Percentiles rank a stretch among this genome's conserved stretches.
phyloP scores from a whole-genome alignment of 2,329 filamentous ascomycete genomes.

The Davidsoniella eucalypti region DNA sequence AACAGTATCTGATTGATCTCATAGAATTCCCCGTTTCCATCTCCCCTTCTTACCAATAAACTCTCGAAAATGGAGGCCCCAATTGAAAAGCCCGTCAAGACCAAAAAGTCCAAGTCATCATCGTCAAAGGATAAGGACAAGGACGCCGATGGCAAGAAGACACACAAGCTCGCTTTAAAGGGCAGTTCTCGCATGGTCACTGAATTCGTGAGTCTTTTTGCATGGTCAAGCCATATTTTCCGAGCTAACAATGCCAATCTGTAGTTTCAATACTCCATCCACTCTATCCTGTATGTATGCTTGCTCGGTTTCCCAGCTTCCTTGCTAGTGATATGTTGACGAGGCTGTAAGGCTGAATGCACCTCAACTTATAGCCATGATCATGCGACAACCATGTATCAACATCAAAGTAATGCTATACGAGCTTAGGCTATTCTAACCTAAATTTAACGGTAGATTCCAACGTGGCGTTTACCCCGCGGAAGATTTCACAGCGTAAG shows the following conservation, averaged over 20 bases:
- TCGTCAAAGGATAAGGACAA: slow-evolving; percentile 15
- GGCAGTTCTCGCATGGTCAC: slow-evolving; percentile 74
- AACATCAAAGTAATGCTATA: too few relatives aligned
- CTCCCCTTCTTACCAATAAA: too few relatives aligned
- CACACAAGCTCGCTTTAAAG: slow-evolving; percentile 86
- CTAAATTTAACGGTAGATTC: slow-evolving; percentile 39
- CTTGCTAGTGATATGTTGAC: background rate
- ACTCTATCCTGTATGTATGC: slow-evolving; percentile 66
- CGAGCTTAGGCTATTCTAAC: background rate
- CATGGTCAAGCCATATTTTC: too few relatives aligned
- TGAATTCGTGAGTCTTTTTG: slow-evolving; percentile 59
- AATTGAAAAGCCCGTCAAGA: slow-evolving; percentile 8
- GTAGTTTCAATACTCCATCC: slow-evolving; percentile 93
- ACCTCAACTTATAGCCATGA: too few relatives aligned
- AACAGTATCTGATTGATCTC: background rate
- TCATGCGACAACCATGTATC: too few relatives aligned
- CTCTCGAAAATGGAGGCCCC: background rate
- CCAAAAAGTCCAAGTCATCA: slow-evolving; percentile 8
- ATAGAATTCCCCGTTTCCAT: too few relatives aligned
- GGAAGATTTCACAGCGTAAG: slow-evolving; percentile 86
- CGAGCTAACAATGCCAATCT: background rate
- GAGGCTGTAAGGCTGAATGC: background rate
- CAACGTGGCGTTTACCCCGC: slow-evolving; percentile 77
- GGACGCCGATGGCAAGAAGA: slow-evolving; percentile 62
- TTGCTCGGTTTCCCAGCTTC: too few relatives aligned